Base-by-base conservation (phyloP, 1,284 basidiomycete genomes). In the Leccinum pachyderme region DNA sequence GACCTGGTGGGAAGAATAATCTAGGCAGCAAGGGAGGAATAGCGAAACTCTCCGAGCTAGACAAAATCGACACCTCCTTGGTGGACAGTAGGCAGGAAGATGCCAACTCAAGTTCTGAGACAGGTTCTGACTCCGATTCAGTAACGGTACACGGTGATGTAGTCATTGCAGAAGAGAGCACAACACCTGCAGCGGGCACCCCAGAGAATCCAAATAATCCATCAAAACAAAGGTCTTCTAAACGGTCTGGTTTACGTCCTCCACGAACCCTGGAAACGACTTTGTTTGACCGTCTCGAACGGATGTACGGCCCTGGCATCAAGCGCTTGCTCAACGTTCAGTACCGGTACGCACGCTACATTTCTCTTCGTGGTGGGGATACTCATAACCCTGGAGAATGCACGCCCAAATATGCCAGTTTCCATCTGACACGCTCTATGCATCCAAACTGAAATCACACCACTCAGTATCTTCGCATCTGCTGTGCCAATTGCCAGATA, bases 281-380 rank as follows among this genome's bases (percentile, higher is more conserved):
- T 0, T 77, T 98, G 27, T 99, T 99, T 65, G 92, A 95, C 58
- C 83, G 96, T 6, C 75, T 98, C 3, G 91, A 98, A 68, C 80
- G 78, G 48, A 87, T 96, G 77, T 95, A 95, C 62, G 95, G 95
- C 0, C 72, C 81, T 0, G 77, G 79, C 2, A 87, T 96, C 71
- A 97, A 97, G 68, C 81, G 87, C 7, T 87, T 98, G 80, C 81
- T 99, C 22, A 83, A 86, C 32, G 78, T 93, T 3, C 93, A 95
- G 72, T 93, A 95, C 68, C 83, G 93, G 89, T 91, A 48, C 28
- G 80, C 70, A 12, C 32, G 43, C n/a, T 46, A 39, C 9, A 0
- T 12, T 3, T 12, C 28, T 15, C 24, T 6, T 18, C 24, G 27
- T 12, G 39, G 39, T 49, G 22, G 41, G 43, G 52, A 25, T 18